phyloP scores from a whole-genome alignment of 805 yeast genomes.

The Ogataea nonfermentans region DNA sequence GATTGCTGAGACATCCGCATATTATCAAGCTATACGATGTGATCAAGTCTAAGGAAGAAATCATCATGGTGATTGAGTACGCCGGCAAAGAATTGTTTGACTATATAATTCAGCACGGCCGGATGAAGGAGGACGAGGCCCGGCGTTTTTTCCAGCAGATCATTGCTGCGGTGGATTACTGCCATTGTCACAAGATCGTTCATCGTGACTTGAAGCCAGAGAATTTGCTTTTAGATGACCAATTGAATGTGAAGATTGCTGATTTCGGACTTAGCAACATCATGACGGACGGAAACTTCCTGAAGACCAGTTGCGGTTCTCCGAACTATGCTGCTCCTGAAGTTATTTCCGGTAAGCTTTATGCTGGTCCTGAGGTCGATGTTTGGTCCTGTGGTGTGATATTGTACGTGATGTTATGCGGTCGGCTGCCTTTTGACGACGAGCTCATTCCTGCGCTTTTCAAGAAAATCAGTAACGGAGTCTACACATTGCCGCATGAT shows the following conservation, averaged over 20 bases:
- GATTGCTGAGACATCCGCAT: conserved; percentile 91
- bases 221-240: conserved; percentile 83
- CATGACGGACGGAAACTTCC: conserved; percentile 96
- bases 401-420: conserved; percentile 92
- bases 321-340: conserved; percentile 99
- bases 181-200: conserved; percentile 94
- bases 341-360: conserved; percentile 88
- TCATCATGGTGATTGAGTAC: conserved; percentile 94
- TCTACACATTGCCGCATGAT: conserved; percentile 84
- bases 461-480: conserved; percentile 90
- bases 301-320: conserved; percentile 93
- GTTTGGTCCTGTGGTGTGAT: conserved; percentile 98
- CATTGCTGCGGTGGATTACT: conserved; percentile 93
- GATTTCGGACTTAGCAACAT: conserved; percentile 93
- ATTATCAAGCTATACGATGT: conserved; percentile 94
- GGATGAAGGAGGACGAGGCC: conserved; percentile 89
- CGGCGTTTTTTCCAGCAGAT: conserved; percentile 94
- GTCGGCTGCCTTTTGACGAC: conserved; percentile 93
- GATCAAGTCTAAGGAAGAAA: conserved; percentile 91
- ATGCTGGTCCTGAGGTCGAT: conserved; percentile 98
- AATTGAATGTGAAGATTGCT: conserved; percentile 89
- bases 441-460: conserved; percentile 93
- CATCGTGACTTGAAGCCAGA: conserved; percentile 97
- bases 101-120: conserved; percentile 90
- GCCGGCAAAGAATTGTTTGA: conserved; percentile 97